These are phyloP conservation scores for Ogataea thermomethanolica DNA, from an alignment of 805 yeast genomes.

Conservation along the genomic window DNA sequence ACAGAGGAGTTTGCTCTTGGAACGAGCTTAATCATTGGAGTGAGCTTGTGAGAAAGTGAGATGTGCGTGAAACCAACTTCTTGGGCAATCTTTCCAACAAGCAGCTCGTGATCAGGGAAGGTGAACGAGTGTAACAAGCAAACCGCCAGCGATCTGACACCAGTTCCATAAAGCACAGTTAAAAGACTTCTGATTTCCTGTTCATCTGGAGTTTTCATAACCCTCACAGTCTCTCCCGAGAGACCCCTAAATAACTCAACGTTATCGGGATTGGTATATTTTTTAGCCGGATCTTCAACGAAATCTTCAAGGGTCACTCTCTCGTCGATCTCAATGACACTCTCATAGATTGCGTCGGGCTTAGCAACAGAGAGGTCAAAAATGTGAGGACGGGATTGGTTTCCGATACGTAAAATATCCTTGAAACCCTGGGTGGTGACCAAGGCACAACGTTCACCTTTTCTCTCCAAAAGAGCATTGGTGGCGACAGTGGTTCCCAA, in stretches of 20 bases:
- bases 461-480: conserved; percentile 87
- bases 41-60: conserved; percentile 62
- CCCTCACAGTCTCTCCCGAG: conserved; percentile 64
- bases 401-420: conserved; percentile 81
- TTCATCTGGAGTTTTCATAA: conserved; percentile 50
- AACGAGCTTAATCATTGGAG: conserved; percentile 77
- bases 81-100: conserved; percentile 56
- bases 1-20: conserved; percentile 74
- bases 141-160: conserved; percentile 67
- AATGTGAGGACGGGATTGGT: conserved; percentile 86
- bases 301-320: conserved; percentile 81
- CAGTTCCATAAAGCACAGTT: conserved; percentile 45
- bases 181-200: conserved; percentile 41
- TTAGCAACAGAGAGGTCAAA: conserved; percentile 77
- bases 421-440: conserved; percentile 85
- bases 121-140: conserved; percentile 73
- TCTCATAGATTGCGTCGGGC: conserved; percentile 66
- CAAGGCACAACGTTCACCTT: conserved; percentile 85
- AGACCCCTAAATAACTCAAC: conserved; percentile 48
- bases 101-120: conserved; percentile 62
- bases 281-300: conserved; percentile 62
- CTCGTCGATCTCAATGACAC: conserved; percentile 84
- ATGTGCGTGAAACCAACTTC: conserved; percentile 66
- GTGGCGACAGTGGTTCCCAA: conserved; percentile 98
- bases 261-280: conserved; percentile 27